Evolutionary conservation across 352 stramenopile genomes (phyloP).

Genomic region (Phytophthora citrophthora): DNA sequence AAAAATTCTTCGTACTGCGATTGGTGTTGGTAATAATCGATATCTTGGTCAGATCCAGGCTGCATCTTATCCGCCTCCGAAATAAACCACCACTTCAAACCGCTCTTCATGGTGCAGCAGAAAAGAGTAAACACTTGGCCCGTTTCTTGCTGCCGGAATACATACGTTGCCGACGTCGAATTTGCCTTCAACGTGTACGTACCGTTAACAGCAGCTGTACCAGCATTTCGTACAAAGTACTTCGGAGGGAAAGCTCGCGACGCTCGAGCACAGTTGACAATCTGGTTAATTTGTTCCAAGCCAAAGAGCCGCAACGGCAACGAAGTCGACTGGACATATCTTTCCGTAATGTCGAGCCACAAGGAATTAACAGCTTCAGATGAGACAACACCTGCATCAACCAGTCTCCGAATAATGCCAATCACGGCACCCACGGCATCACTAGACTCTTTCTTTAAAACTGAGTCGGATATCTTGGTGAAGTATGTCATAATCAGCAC

Average conservation of each 20-base stretch:
- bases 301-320: slow-evolving; percentile 94
- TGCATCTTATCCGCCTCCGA: slow-evolving; percentile 97
- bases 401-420: slow-evolving; percentile 74
- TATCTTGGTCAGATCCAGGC: slow-evolving; percentile 97
- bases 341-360: slow-evolving; percentile 85
- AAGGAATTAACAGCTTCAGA: slow-evolving; percentile 69
- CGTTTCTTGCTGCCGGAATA: slow-evolving; percentile 75
- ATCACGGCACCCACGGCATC: slow-evolving; percentile 86
- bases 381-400: slow-evolving; percentile 65
- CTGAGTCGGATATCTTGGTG: slow-evolving; percentile 73
- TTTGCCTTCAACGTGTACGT: slow-evolving; percentile 89
- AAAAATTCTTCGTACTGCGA: slow-evolving; percentile 94
- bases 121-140: slow-evolving; percentile 94
- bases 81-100: slow-evolving; percentile 99
- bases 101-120: slow-evolving; percentile 98
- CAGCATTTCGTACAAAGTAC: slow-evolving; percentile 92
- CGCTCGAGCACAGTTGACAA: slow-evolving; percentile 89
- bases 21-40: slow-evolving; percentile 99
- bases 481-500: slow-evolving; percentile 87
- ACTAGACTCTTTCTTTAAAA: slow-evolving; percentile 88
- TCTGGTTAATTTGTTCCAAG: slow-evolving; percentile 93
- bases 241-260: slow-evolving; percentile 85
- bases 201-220: slow-evolving; percentile 93
- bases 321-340: slow-evolving; percentile 91
- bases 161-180: slow-evolving; percentile 70